Conservation (phyloP, 768 basidiomycete species). For the Boletus reticuloceps region DNA sequence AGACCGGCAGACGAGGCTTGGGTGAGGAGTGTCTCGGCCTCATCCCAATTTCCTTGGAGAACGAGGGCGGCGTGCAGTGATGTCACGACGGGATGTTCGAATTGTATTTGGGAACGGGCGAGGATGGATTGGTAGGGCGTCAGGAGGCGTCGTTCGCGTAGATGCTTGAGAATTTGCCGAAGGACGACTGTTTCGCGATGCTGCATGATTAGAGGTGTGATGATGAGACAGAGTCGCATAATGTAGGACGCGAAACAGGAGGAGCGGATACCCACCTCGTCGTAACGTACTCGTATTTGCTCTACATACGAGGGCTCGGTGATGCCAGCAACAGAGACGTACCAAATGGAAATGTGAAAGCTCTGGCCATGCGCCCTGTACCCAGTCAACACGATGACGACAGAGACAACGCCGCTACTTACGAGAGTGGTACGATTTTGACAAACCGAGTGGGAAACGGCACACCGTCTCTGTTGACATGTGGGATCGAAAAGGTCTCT, state of each 20-base stretch:
- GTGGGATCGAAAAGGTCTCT: slow-evolving; percentile 62
- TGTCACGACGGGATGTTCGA: slow-evolving; percentile 72
- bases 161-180: slow-evolving; percentile 52
- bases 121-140: slow-evolving; percentile 46
- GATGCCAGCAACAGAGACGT: slow-evolving; percentile 62
- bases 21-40: slow-evolving; percentile 52
- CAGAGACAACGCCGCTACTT: slow-evolving; percentile 24
- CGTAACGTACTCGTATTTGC: slow-evolving; percentile 48
- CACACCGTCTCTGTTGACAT: slow-evolving; percentile 55
- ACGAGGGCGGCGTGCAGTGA: slow-evolving; percentile 63
- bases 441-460: slow-evolving; percentile 65
- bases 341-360: slow-evolving; percentile 82
- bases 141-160: slow-evolving; percentile 71
- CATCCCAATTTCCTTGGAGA: slow-evolving; percentile 60
- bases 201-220: slow-evolving; percentile 33
- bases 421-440: slow-evolving; percentile 77
- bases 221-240: neutral
- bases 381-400: neutral
- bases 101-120: slow-evolving; percentile 19
- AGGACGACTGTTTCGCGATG: slow-evolving; percentile 64
- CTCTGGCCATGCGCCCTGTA: slow-evolving; percentile 65
- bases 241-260: neutral
- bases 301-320: slow-evolving; percentile 56
- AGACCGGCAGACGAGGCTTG: slow-evolving; percentile 52
- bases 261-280: slow-evolving; percentile 50